Base-by-base conservation (phyloP, 176 grass and related monocot genomes). In the Themeda triandra region DNA sequence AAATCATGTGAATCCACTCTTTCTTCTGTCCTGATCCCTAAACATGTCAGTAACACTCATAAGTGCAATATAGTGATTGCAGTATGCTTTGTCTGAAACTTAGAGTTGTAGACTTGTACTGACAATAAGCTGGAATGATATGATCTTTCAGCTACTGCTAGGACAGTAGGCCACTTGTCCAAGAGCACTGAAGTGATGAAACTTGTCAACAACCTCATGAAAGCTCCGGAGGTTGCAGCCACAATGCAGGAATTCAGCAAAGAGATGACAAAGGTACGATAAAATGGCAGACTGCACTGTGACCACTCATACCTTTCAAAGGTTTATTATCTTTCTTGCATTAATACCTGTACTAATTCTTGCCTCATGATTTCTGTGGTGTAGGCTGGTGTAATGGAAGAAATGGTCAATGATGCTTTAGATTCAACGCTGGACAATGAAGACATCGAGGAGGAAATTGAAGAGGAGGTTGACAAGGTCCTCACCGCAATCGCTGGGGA, bases 181-280 rank as follows among this genome's bases (percentile, higher is more conserved):
- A 95, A 98, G 86, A 98, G 92, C 56, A 14, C 92, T 31, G 95
- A 98, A 80, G 92, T 95, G 70, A 93, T 98, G 95, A 98, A 95
- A 71, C 71, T 93, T 49, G 91, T 95, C 54, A 98, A 88, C 74
- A 90, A 83, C 86, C 80, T 98, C 41, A 98, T 95, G 89, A 98
- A 98, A 88, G 95, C 95, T 82, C 95, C 95, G 69, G 95, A 92
- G 82, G 74, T 98, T 83, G 91, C 95, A 63, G 79, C 64, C 65
- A 95, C 95, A 2, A 95, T 98, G 95, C 90, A 91, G 91, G 91
- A 98, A 88, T 98, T 95, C 80, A 90, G 85, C 80, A 98, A 90
- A 84, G 92, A 98, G 84, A 95, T 98, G 95, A 95, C 91, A 66
- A 98, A 95, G 91, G 95, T 98, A 95, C 37, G 19, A 64, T 85